phyloP scores from a whole-genome alignment of 2,329 filamentous ascomycete species.

The Penicillium oxalicum region DNA sequence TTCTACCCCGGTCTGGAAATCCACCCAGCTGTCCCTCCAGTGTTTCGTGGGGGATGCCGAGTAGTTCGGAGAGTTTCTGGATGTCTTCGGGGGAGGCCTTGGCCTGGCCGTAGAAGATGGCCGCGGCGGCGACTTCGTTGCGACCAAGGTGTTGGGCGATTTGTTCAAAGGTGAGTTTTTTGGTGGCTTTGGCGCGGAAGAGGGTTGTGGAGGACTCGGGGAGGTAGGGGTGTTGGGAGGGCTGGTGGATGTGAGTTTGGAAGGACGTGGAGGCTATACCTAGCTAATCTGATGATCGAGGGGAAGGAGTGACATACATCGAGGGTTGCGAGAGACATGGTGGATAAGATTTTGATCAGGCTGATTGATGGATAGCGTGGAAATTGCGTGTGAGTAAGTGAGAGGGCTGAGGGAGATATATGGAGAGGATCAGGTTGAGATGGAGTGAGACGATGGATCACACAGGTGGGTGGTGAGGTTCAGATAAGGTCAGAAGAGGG shows the following conservation, averaged over 20 bases:
- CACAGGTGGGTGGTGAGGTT: no score
- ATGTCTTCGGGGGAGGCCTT: slow-evolving; percentile 66
- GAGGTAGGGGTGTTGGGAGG: slow-evolving; percentile 50
- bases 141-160: slow-evolving; percentile 70
- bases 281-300: neutral
- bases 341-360: slow-evolving; percentile 7
- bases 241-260: slow-evolving; percentile 16
- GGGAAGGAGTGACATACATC: slow-evolving; percentile 27
- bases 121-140: slow-evolving; percentile 77
- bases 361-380: no score
- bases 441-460: no score
- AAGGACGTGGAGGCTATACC: neutral
- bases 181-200: slow-evolving; percentile 72
- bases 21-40: slow-evolving; percentile 61
- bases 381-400: neutral
- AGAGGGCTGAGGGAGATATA: neutral
- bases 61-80: slow-evolving; percentile 58
- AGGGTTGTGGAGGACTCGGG: slow-evolving; percentile 66
- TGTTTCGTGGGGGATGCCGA: slow-evolving; percentile 53
- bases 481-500: no score
- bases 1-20: slow-evolving; percentile 74
- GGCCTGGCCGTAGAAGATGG: slow-evolving; percentile 85
- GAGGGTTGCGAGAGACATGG: slow-evolving; percentile 41
- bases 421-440: no score
- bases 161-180: slow-evolving; percentile 70